These are phyloP conservation scores for Linaria vulgaris DNA, from an alignment of 257 asterid genomes.

Conservation along the genomic window DNA sequence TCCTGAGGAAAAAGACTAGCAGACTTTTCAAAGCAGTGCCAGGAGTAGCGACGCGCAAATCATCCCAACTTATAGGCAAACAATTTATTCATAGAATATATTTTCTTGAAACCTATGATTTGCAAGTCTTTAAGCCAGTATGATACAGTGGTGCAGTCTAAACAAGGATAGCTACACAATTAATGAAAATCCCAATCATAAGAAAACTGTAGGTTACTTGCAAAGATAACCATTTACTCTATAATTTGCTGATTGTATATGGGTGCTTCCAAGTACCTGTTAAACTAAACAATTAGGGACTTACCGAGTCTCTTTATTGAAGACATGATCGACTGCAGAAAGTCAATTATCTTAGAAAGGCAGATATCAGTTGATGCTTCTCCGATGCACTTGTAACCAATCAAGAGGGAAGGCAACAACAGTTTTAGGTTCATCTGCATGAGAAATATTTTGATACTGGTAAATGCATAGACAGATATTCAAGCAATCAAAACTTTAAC, in stretches of 20 bases:
- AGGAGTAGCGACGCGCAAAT: too few species aligned
- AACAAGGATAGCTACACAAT: neutral
- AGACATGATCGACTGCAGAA: slow-evolving; percentile 58
- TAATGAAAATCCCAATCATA: neutral
- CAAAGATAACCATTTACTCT: neutral
- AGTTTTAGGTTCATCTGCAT: slow-evolving; percentile 77
- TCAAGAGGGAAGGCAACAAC: slow-evolving; percentile 60
- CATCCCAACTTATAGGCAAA: too few species aligned
- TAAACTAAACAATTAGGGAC: slow-evolving; percentile 30
- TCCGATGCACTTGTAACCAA: slow-evolving; percentile 84
- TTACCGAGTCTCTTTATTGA: slow-evolving; percentile 55
- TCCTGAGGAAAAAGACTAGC: too few species aligned
- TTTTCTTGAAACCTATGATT: too few species aligned
- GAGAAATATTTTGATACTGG: slow-evolving; percentile 16
- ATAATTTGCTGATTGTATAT: slow-evolving; percentile 4
- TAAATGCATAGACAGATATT: slow-evolving; percentile 6
- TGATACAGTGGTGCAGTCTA: neutral
- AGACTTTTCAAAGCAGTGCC: too few species aligned
- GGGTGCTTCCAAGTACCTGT: neutral
- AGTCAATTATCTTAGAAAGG: slow-evolving; percentile 58
- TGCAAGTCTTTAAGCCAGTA: neutral
- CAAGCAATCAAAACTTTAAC: slow-evolving; percentile 2
- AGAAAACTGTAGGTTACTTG: too few species aligned
- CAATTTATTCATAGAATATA: too few species aligned
- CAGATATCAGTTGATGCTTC: slow-evolving; percentile 63